Conservation (phyloP, 2,329 filamentous ascomycete genomes). For the Seiridium unicorne region DNA sequence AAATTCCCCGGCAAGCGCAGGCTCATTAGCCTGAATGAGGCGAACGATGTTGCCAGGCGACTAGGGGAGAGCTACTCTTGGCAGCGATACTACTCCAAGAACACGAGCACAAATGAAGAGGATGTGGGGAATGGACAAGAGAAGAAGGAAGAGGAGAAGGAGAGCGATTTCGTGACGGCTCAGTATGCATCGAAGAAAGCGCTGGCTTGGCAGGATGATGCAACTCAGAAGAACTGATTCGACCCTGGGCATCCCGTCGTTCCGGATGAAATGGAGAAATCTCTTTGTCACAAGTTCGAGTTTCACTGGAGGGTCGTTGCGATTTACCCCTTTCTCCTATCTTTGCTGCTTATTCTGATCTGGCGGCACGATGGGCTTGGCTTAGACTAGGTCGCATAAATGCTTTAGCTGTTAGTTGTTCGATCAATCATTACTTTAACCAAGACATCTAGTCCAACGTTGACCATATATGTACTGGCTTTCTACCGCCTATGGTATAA, state of each 20-base stretch:
- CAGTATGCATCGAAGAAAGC: conserved; percentile 1
- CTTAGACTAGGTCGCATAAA: no score
- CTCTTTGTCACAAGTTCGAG: no score
- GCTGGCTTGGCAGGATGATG: conserved; percentile 1
- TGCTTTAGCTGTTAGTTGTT: no score
- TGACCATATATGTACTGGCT: no score
- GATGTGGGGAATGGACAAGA: conserved; percentile 5
- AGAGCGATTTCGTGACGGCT: conserved; percentile 8
- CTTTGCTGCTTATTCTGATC: no score
- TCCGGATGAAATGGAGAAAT: no score
- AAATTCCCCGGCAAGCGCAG: conserved; percentile 37
- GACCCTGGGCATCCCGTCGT: not conserved
- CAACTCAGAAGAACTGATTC: not conserved
- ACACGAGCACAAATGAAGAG: not conserved
- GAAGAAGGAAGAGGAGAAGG: conserved; percentile 8
- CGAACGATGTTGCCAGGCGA: conserved; percentile 57
- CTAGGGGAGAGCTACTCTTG: conserved; percentile 47
- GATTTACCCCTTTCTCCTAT: no score
- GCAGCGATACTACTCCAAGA: conserved; percentile 20
- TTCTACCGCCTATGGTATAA: no score
- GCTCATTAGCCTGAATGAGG: conserved; percentile 54
- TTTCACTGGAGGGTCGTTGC: no score
- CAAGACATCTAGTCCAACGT: no score
- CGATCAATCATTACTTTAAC: no score
- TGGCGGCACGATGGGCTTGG: no score